Evolutionary conservation across 345 rosid genomes (phyloP).

Genomic region (Murraya paniculata): DNA sequence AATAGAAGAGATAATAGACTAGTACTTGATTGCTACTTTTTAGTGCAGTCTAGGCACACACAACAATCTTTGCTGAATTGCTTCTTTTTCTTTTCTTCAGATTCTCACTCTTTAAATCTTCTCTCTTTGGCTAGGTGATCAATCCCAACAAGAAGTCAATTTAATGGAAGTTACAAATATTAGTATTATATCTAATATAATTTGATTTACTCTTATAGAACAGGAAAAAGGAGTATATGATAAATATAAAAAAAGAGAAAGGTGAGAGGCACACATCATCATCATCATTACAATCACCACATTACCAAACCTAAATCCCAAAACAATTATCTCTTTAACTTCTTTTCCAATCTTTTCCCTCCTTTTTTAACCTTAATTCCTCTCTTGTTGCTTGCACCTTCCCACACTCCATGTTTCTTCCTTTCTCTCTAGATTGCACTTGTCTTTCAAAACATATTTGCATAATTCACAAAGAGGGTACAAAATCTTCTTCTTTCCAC

Average conservation of each 20-base stretch:
- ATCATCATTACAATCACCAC: slow-evolving; percentile 44
- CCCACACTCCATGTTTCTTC: slow-evolving; percentile 11
- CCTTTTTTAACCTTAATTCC: slow-evolving; percentile 17
- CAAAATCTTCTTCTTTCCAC: slow-evolving; percentile 2
- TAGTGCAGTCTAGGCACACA: background rate
- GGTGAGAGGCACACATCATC: slow-evolving; percentile 14
- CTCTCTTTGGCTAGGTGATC: background rate
- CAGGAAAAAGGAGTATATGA: background rate
- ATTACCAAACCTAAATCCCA: slow-evolving; percentile 31
- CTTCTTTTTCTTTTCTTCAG: background rate
- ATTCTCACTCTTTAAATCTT: background rate
- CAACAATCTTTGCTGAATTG: background rate
- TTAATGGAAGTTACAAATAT: too few species aligned
- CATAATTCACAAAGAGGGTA: too few species aligned
- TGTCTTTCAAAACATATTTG: background rate
- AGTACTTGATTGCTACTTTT: slow-evolving; percentile 3
- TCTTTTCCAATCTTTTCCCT: slow-evolving; percentile 32
- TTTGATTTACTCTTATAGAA: background rate
- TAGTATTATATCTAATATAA: too few species aligned
- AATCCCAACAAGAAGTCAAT: too few species aligned
- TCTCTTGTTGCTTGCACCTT: slow-evolving; percentile 20
- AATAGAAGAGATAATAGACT: background rate
- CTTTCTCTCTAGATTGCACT: slow-evolving; percentile 9
- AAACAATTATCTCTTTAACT: slow-evolving; percentile 23
- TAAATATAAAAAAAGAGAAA: background rate